phyloP scores from a whole-genome alignment of 176 grass and related monocot species.

The Alloteropsis semialata region DNA sequence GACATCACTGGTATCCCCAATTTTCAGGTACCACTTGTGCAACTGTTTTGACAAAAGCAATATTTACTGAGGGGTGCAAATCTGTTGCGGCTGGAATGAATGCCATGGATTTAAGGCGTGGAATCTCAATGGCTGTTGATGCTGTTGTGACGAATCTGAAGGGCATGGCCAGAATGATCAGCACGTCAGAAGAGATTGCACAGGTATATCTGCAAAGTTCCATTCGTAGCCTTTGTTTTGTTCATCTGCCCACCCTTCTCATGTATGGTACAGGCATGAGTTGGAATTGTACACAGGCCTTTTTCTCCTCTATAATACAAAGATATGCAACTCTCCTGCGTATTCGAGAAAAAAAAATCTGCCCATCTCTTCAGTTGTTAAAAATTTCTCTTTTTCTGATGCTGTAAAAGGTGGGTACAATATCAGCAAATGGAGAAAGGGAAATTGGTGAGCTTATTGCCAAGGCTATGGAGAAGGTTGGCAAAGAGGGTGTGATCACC shows the following conservation, averaged over 20 bases:
- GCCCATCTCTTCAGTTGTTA: conserved; percentile 11
- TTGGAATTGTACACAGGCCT: too few relatives aligned
- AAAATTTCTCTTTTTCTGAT: background rate
- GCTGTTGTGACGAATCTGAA: conserved; percentile 90
- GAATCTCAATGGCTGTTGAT: conserved; percentile 98
- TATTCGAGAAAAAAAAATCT: too few relatives aligned
- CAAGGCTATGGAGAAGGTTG: conserved; percentile 99
- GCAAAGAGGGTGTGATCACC: conserved; percentile 96
- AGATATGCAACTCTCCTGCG: too few relatives aligned
- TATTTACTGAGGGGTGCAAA: conserved; percentile 93
- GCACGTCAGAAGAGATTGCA: conserved; percentile 94
- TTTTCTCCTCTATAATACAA: too few relatives aligned
- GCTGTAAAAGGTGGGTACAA: conserved; percentile 84
- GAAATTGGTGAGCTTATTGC: conserved; percentile 98
- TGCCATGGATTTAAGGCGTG: conserved; percentile 95
- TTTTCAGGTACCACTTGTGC: conserved; percentile 90
- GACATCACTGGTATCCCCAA: background rate
- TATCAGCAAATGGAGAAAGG: conserved; percentile 96
- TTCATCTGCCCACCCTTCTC: too few relatives aligned
- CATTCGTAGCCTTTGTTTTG: conserved; percentile 19
- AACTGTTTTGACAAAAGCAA: conserved; percentile 94
- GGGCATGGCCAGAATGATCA: conserved; percentile 87
- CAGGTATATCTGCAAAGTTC: conserved; percentile 62
- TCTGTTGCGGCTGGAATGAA: conserved; percentile 98
- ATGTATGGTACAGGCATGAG: too few relatives aligned